Evolutionary conservation across 2,329 filamentous ascomycete genomes (phyloP).

Genomic region (Cryphonectria nitschkei): DNA sequence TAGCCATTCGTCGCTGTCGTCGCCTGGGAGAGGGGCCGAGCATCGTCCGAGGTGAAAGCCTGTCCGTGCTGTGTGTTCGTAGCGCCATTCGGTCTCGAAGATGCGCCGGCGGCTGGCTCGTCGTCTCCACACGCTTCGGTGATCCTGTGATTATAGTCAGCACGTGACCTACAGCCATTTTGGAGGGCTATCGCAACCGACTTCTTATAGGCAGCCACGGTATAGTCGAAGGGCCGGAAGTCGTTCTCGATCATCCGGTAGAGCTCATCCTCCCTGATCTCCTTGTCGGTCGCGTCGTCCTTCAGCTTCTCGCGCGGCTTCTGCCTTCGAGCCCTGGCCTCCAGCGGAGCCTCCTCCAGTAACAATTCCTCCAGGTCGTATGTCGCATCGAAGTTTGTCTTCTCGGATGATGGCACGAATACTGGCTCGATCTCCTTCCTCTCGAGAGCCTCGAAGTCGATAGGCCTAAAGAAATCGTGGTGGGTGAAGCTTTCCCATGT

Average conservation of each 20-base stretch:
- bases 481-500: slow-evolving; percentile 84
- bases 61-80: slow-evolving; percentile 40
- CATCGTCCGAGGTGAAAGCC: slow-evolving; percentile 57
- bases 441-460: slow-evolving; percentile 85
- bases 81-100: slow-evolving; percentile 20
- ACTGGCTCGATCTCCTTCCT: slow-evolving; percentile 87
- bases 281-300: slow-evolving; percentile 91
- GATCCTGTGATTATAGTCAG: slow-evolving; percentile 32
- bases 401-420: slow-evolving; percentile 91
- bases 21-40: slow-evolving; percentile 44
- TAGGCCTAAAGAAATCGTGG: slow-evolving; percentile 84
- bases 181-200: slow-evolving; percentile 44
- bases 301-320: slow-evolving; percentile 91
- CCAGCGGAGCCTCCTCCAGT: slow-evolving; percentile 90
- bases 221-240: slow-evolving; percentile 96
- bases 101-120: slow-evolving; percentile 15
- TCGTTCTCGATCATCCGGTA: slow-evolving; percentile 93
- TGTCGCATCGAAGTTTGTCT: slow-evolving; percentile 98
- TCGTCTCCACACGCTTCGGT: slow-evolving; percentile 29
- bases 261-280: slow-evolving; percentile 91
- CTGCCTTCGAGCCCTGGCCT: slow-evolving; percentile 88
- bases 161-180: not conserved
- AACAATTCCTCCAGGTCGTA: slow-evolving; percentile 95
- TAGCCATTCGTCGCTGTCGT: slow-evolving; percentile 33
- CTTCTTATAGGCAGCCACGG: slow-evolving; percentile 76